These are phyloP conservation scores for Venturia oleaginea DNA, from an alignment of 2,329 filamentous ascomycete species.

Conservation along the genomic window DNA sequence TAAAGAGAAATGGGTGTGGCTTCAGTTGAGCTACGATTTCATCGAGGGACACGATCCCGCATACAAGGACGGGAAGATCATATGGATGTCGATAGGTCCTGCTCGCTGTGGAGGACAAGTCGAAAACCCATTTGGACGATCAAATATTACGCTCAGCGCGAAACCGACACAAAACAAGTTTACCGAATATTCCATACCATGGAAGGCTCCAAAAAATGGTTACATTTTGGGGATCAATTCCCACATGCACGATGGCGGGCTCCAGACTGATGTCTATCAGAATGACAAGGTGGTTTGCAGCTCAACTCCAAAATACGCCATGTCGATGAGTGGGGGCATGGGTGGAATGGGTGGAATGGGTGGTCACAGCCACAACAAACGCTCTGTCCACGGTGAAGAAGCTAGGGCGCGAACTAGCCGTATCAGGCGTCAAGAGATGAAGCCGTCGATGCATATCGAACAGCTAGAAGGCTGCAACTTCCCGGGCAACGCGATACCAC, in stretches of 20 bases:
- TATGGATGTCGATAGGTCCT: slow-evolving; percentile 9
- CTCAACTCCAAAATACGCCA: not conserved
- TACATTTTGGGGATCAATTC: not conserved
- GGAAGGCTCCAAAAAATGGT: not conserved
- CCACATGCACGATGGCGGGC: slow-evolving; percentile 10
- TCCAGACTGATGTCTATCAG: slow-evolving; percentile 2
- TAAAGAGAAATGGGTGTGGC: slow-evolving; percentile 12
- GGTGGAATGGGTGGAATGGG: not conserved
- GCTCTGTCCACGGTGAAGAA: not conserved
- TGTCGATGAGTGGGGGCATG: not conserved
- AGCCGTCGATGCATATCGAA: slow-evolving; percentile 3
- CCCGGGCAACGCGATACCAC: not conserved
- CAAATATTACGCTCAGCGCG: not conserved
- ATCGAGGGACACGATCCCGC: not conserved
- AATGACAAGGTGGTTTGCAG: slow-evolving; percentile 5
- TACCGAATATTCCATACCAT: slow-evolving; percentile 10
- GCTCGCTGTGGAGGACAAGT: not conserved
- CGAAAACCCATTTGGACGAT: not conserved
- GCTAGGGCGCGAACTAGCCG: not conserved
- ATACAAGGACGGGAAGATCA: slow-evolving; percentile 9
- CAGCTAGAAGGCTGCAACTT: not conserved
- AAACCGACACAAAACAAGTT: not conserved
- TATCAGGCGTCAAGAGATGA: not conserved
- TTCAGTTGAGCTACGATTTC: not conserved
- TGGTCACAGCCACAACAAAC: too few species aligned